Evolutionary conservation across 768 basidiomycete species (phyloP).

Genomic region (Cystofilobasidium capitatum): DNA sequence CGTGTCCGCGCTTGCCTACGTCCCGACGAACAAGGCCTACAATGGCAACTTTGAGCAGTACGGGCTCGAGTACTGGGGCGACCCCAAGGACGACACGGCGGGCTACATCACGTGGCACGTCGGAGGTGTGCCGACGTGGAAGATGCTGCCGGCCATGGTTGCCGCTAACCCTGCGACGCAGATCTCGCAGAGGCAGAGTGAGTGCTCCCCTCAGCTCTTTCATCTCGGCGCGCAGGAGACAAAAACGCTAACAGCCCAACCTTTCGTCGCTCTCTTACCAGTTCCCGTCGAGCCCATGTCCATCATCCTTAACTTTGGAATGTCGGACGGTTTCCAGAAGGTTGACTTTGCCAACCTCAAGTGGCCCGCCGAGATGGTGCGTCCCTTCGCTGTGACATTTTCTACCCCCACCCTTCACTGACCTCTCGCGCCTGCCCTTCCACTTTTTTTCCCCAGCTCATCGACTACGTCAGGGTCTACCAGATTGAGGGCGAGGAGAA

Average conservation of each 20-base stretch:
- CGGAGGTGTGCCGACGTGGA: slow-evolving; percentile 61
- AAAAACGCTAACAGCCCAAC: no score
- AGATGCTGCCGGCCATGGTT: slow-evolving; percentile 54
- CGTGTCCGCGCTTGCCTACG: slow-evolving; percentile 21
- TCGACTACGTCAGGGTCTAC: slow-evolving; percentile 66
- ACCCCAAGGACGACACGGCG: slow-evolving; percentile 54
- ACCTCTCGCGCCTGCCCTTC: no score
- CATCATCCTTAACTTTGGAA: slow-evolving; percentile 70
- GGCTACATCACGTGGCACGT: slow-evolving; percentile 80
- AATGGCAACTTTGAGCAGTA: slow-evolving; percentile 53
- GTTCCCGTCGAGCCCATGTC: slow-evolving; percentile 42
- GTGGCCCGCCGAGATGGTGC: slow-evolving; percentile 61
- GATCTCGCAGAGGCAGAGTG: slow-evolving; percentile 49
- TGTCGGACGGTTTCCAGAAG: slow-evolving; percentile 63
- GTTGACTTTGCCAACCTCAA: slow-evolving; percentile 60
- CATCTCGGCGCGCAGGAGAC: neutral
- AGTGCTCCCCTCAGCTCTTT: neutral
- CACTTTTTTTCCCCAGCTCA: slow-evolving; percentile 41
- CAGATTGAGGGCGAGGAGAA: slow-evolving; percentile 60
- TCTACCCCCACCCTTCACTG: neutral
- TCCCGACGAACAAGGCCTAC: slow-evolving; percentile 43
- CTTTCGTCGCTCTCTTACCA: no score
- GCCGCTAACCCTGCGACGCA: slow-evolving; percentile 53
- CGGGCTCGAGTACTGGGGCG: slow-evolving; percentile 71
- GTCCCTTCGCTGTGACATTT: neutral